These are phyloP conservation scores for Tagetes erecta DNA, from an alignment of 129 eudicot species.

Conservation along the genomic window DNA sequence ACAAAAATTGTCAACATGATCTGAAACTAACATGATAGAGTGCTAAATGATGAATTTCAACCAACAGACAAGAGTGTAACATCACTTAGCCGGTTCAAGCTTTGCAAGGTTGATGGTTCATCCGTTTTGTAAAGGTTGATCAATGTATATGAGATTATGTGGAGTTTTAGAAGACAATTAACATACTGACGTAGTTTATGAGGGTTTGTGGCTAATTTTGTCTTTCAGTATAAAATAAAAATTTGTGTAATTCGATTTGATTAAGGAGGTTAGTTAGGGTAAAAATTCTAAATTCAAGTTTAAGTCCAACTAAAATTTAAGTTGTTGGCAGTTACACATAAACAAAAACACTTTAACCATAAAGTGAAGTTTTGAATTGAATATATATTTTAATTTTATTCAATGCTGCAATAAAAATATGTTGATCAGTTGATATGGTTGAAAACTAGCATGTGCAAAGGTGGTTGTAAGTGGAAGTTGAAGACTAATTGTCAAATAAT, in stretches of 20 bases:
- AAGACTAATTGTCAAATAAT: conserved; percentile 17
- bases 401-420: neutral
- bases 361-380: too few species aligned
- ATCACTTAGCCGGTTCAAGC: neutral
- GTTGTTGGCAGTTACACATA: too few species aligned
- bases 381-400: neutral
- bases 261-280: too few species aligned
- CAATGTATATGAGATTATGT: neutral
- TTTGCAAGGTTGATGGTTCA: neutral
- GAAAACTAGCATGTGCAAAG: neutral
- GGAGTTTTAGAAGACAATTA: neutral
- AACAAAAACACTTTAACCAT: too few species aligned
- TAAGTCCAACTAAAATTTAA: too few species aligned
- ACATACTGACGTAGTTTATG: neutral
- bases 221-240: too few species aligned
- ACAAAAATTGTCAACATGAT: neutral
- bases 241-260: too few species aligned
- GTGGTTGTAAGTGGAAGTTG: conserved; percentile 19
- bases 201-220: neutral
- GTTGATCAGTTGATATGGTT: neutral
- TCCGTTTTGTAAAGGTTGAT: neutral
- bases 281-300: too few species aligned
- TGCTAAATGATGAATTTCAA: neutral
- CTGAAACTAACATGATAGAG: neutral
- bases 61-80: neutral